phyloP scores from a whole-genome alignment of 2,329 filamentous ascomycete genomes.

The Aureobasidium leucospermi region DNA sequence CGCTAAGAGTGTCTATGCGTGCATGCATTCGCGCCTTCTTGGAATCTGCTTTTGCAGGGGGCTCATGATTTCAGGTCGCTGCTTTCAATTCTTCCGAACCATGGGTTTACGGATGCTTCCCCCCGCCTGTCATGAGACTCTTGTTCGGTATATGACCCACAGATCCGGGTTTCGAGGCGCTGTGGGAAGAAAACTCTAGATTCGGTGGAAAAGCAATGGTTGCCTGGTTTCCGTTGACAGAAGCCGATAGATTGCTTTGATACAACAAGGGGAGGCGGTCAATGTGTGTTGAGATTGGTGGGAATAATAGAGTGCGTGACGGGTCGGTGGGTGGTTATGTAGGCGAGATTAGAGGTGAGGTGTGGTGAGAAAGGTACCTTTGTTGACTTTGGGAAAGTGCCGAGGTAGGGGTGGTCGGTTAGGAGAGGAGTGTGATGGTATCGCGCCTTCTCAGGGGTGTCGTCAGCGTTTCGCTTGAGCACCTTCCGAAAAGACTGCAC shows the following conservation, averaged over 20 bases:
- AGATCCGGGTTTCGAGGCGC: neutral
- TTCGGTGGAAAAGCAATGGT: neutral
- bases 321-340: too few species aligned
- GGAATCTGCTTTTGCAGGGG: neutral
- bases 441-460: too few species aligned
- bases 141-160: neutral
- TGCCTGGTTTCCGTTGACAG: neutral
- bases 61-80: neutral
- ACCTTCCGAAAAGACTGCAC: too few species aligned
- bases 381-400: neutral
- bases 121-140: neutral
- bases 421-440: too few species aligned
- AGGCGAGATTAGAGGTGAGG: too few species aligned
- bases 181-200: neutral
- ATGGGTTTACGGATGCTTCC: neutral
- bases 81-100: too few species aligned
- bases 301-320: too few species aligned
- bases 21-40: too few species aligned
- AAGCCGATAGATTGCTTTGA: too few species aligned
- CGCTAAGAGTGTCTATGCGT: too few species aligned
- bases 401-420: neutral
- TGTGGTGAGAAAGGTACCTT: neutral
- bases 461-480: too few species aligned
- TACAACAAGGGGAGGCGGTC: too few species aligned
- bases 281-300: neutral